Base-by-base conservation (phyloP, 805 yeast species). In the Scheffersomyces spartinae region DNA sequence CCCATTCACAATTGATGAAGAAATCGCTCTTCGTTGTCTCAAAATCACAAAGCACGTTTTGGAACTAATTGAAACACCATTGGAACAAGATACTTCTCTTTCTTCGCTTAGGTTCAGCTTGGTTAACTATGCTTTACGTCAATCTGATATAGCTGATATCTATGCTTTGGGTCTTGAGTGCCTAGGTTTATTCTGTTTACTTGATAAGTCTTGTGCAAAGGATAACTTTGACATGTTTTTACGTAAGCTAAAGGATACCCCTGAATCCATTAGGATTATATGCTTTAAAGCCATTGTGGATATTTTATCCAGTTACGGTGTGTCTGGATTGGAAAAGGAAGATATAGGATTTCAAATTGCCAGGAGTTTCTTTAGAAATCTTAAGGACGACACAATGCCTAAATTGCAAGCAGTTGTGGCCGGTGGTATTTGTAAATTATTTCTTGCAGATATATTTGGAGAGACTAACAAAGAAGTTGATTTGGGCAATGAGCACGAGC, bases 391-490 rank as follows among this genome's bases (percentile, higher is more conserved):
- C 30, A 66, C 65, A 4, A 55, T 68, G 36, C 81, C 81, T 1
- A 68, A 65, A 15, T 63, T 84, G 11, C 95, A 83, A 45, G 74
- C 88, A 0, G 62, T 73, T 1, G 79, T 88, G 7, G 94, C 88
- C 0, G 94, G 83, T 42, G 93, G 94, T 0, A 55, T 86, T 14
- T 81, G 86, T 41, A 86, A 88, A 52, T 55, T 88, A 26, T 72
- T 76, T 38, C 58, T 91, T 27, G 79, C 88, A 9, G 93, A 80
- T 35, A 66, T 81, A 12, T 63, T 85, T 29, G 66, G 61, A 5
- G 85, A 79, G 41, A 75, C 70, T 30, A 82, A 76, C 29, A 37
- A 31, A 17, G 25, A 30, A 13, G 33, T 22, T 18, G 15, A 6
- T 7, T 24, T 26, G 9, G 15, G 17, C n/a, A 15, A 21, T 10